Conservation (phyloP, 176 grass and related monocot genomes). For the Eragrostis curvula region DNA sequence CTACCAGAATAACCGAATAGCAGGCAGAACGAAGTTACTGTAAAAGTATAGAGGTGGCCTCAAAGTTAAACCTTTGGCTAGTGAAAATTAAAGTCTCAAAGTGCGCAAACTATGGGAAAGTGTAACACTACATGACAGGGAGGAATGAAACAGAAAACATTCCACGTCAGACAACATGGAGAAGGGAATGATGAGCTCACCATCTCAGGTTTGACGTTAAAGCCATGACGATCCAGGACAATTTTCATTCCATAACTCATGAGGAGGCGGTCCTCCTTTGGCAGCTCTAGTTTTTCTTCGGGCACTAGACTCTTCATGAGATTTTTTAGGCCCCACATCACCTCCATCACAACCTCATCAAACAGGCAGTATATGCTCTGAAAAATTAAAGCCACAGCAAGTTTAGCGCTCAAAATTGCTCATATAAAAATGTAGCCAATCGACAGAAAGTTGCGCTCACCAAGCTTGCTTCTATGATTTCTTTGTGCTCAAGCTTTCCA, state of each 20-base stretch:
- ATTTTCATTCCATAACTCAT: not conserved
- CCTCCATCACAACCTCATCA: constrained; percentile 1
- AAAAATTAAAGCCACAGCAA: not conserved
- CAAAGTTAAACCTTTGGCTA: too few species aligned
- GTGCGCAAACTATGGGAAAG: not conserved
- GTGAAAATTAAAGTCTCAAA: too few species aligned
- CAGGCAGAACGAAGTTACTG: not conserved
- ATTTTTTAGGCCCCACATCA: constrained; percentile 24
- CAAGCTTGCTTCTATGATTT: not conserved
- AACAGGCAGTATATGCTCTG: not conserved
- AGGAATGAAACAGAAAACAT: too few species aligned
- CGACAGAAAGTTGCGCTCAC: not conserved
- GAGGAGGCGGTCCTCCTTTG: not conserved
- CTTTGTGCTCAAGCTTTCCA: not conserved
- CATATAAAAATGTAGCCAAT: not conserved
- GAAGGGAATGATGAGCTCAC: constrained; percentile 18
- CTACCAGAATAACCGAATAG: not conserved
- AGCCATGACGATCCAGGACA: not conserved
- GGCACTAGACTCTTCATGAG: constrained; percentile 19
- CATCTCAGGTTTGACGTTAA: constrained; percentile 18
- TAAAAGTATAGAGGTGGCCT: not conserved
- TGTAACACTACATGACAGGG: not conserved
- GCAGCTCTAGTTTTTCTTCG: constrained; percentile 26
- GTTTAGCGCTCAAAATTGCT: not conserved
- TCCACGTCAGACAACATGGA: too few species aligned